Evolutionary conservation across 805 yeast species (phyloP).

Genomic region (Kodamaea nitidulidarum): DNA sequence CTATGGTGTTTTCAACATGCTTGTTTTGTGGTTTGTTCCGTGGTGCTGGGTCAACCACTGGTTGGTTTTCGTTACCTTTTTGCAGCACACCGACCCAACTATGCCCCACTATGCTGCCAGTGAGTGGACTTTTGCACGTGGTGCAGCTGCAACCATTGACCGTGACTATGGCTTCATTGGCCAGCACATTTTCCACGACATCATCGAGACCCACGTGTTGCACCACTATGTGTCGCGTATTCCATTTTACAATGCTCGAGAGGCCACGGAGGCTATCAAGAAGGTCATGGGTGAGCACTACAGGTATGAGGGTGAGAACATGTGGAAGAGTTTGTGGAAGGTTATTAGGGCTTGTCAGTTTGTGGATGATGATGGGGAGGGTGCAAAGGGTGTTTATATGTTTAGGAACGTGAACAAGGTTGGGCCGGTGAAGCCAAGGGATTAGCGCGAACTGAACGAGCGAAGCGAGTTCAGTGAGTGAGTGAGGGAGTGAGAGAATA

Average conservation of each 20-base stretch:
- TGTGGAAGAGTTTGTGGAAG: constrained; percentile 58
- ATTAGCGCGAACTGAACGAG: too few relatives aligned
- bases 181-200: constrained; percentile 53
- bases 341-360: constrained; percentile 62
- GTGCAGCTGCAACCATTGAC: constrained; percentile 65
- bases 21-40: constrained; percentile 56
- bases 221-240: constrained; percentile 54
- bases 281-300: constrained; percentile 53
- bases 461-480: too few relatives aligned
- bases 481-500: too few relatives aligned
- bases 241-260: constrained; percentile 54
- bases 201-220: constrained; percentile 55
- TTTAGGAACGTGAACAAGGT: constrained; percentile 53
- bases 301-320: constrained; percentile 47
- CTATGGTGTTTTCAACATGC: constrained; percentile 47
- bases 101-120: constrained; percentile 55
- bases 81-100: constrained; percentile 58
- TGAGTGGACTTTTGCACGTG: constrained; percentile 63
- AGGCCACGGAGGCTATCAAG: constrained; percentile 48
- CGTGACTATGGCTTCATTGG: constrained; percentile 60
- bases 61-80: constrained; percentile 59
- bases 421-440: constrained; percentile 13
- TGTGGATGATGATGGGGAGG: constrained; percentile 67
- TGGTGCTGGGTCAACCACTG: constrained; percentile 60
- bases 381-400: constrained; percentile 64